A percentile compares a stretch with the other conserved stretches of the same genome.
Evolutionary conservation across 192 early-diverging fungal species (phyloP).

Genomic region (Obelidium mucronatum): DNA sequence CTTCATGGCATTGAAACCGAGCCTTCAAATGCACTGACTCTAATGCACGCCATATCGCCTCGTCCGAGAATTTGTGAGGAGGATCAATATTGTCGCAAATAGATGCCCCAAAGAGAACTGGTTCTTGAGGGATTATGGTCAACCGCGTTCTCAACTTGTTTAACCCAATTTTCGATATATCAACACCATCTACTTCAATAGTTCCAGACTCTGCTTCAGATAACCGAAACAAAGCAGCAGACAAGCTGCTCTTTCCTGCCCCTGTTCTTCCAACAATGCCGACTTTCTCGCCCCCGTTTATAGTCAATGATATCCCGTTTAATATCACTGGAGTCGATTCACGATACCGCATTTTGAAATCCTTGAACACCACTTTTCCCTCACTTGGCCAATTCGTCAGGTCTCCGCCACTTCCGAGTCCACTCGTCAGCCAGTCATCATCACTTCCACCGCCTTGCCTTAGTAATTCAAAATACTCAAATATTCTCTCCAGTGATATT

Average conservation of each 20-base stretch:
- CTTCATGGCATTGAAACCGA: slow-evolving; percentile 60
- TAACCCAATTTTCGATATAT: slow-evolving; percentile 75
- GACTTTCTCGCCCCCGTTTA: slow-evolving; percentile 53
- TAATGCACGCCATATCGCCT: slow-evolving; percentile 73
- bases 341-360: slow-evolving; percentile 79
- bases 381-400: slow-evolving; percentile 60
- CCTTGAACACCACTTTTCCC: slow-evolving; percentile 73
- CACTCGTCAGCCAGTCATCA: not conserved
- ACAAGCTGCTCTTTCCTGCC: slow-evolving; percentile 82
- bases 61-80: slow-evolving; percentile 41
- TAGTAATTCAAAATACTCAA: slow-evolving; percentile 44
- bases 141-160: slow-evolving; percentile 81
- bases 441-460: slow-evolving; percentile 21
- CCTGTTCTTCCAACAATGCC: slow-evolving; percentile 76
- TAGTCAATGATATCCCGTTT: slow-evolving; percentile 50
- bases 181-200: slow-evolving; percentile 78
- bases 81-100: slow-evolving; percentile 80
- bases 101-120: slow-evolving; percentile 61
- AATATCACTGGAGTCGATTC: slow-evolving; percentile 70
- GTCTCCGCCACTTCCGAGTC: not conserved
- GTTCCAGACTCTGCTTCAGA: slow-evolving; percentile 69
- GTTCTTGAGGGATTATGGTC: slow-evolving; percentile 93
- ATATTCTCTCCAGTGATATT: slow-evolving; percentile 43
- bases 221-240: slow-evolving; percentile 79
- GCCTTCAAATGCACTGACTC: slow-evolving; percentile 67